A percentile compares a stretch with the other conserved stretches of the same genome.
These are phyloP conservation scores for Scenedesmus sp. DNA, from an alignment of 163 green algal genomes.

Conservation along the genomic window DNA sequence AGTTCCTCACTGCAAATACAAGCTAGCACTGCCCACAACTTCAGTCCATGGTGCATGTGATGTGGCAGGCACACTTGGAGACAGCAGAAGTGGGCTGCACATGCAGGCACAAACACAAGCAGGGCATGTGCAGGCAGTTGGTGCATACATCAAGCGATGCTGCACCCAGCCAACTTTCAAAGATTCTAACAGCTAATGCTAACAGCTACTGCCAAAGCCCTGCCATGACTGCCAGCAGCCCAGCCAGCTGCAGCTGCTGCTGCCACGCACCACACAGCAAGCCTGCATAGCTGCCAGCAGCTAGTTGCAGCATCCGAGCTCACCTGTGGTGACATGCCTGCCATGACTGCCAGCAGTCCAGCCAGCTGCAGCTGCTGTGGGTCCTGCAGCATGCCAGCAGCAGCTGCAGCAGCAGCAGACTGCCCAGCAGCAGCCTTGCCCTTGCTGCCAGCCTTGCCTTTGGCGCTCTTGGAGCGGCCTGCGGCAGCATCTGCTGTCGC, in stretches of 20 bases:
- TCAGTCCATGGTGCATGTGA: too few species aligned
- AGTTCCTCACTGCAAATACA: too few species aligned
- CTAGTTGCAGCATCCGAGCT: background rate
- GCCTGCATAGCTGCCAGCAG: background rate
- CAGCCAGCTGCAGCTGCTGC: constrained; percentile 28
- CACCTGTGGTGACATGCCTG: constrained; percentile 6
- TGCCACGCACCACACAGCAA: background rate
- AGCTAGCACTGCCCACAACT: too few species aligned
- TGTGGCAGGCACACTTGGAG: too few species aligned
- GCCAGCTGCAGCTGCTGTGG: constrained; percentile 21
- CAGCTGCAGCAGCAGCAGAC: constrained; percentile 31
- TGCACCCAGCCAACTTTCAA: background rate
- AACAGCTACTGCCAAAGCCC: background rate
- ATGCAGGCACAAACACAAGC: too few species aligned
- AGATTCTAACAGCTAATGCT: background rate
- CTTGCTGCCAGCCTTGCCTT: constrained; percentile 1
- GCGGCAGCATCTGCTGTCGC: constrained; percentile 13
- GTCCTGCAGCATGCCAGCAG: constrained; percentile 13
- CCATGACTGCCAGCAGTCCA: constrained; percentile 49
- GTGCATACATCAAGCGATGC: background rate
- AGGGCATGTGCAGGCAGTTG: too few species aligned
- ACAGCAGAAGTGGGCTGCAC: too few species aligned
- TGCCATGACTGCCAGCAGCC: constrained; percentile 48
- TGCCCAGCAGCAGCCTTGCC: constrained; percentile 17
- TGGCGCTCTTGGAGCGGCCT: background rate